These are phyloP conservation scores for Aspergillus caelatus DNA, from an alignment of 2,329 filamentous ascomycete genomes.

Conservation along the genomic window DNA sequence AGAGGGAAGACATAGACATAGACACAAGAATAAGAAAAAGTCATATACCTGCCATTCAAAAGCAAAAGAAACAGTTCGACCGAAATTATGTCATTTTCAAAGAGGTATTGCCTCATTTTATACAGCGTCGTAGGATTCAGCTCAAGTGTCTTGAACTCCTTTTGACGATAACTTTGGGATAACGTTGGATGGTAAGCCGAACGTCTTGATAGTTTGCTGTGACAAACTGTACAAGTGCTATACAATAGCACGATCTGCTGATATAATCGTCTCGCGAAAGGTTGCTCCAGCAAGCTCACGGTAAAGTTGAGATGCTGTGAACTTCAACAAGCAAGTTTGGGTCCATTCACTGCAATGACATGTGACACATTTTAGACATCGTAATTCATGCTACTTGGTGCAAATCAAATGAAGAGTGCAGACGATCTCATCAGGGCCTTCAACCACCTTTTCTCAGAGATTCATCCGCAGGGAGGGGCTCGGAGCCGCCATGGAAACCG, in stretches of 20 bases:
- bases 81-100: conserved; percentile 21
- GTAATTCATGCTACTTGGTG: background rate
- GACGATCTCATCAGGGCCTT: conserved; percentile 16
- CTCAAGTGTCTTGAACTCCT: background rate
- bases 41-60: conserved; percentile 26
- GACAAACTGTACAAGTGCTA: conserved; percentile 18
- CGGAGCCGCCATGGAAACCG: conserved; percentile 33
- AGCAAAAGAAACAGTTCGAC: conserved; percentile 15
- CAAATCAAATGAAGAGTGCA: background rate
- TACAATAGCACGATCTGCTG: background rate
- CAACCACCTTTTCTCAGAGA: conserved; percentile 50
- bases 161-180: background rate
- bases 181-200: conserved; percentile 5
- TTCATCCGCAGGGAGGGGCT: conserved; percentile 46
- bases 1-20: background rate
- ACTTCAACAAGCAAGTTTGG: background rate
- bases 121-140: conserved; percentile 19
- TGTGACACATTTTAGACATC: background rate
- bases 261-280: background rate
- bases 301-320: background rate
- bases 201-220: conserved; percentile 9
- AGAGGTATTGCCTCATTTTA: conserved; percentile 23
- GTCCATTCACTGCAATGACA: background rate
- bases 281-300: background rate
- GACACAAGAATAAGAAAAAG: conserved; percentile 12